Conservation (phyloP, 2,329 filamentous ascomycete species). For the Pseudopithomyces chartarum region DNA sequence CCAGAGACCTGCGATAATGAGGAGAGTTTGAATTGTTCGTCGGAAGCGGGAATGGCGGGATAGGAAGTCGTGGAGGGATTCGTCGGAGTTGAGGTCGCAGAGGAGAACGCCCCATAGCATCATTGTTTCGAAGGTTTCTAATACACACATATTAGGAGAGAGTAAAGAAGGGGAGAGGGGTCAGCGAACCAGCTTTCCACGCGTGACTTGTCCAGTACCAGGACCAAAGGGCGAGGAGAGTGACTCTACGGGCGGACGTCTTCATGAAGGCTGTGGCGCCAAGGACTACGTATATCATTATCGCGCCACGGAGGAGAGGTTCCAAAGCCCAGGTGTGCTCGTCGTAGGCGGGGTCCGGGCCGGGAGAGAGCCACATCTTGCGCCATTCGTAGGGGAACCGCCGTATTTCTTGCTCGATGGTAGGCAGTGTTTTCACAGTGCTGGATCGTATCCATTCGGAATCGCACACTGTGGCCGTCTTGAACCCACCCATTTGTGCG, state of each 20-base stretch:
- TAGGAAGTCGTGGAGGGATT: conserved; percentile 46
- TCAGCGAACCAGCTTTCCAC: too few relatives aligned
- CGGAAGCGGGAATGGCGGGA: too few relatives aligned
- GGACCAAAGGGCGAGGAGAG: too few relatives aligned
- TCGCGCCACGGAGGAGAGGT: conserved; percentile 55
- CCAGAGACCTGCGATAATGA: too few relatives aligned
- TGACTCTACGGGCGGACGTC: too few relatives aligned
- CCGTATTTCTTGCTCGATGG: conserved; percentile 44
- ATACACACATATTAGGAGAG: conserved; percentile 24
- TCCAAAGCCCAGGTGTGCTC: conserved; percentile 62
- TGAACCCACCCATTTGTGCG: too few relatives aligned
- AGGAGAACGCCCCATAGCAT: conserved; percentile 59
- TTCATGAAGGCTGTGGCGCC: too few relatives aligned
- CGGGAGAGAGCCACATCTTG: conserved; percentile 54
- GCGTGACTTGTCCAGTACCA: too few relatives aligned
- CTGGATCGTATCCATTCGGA: too few relatives aligned
- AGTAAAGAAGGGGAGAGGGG: too few relatives aligned
- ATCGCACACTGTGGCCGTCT: too few relatives aligned
- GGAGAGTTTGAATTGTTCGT: too few relatives aligned
- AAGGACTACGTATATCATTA: conserved; percentile 55
- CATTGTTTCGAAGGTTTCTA: conserved; percentile 61
- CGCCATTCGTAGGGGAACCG: conserved; percentile 52
- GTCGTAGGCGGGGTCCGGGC: conserved; percentile 56
- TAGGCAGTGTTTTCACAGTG: conserved; percentile 6
- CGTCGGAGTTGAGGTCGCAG: conserved; percentile 56